These are phyloP conservation scores for Tuber umbilicatum DNA, from an alignment of 495 filamentous ascomycete species.

Conservation along the genomic window DNA sequence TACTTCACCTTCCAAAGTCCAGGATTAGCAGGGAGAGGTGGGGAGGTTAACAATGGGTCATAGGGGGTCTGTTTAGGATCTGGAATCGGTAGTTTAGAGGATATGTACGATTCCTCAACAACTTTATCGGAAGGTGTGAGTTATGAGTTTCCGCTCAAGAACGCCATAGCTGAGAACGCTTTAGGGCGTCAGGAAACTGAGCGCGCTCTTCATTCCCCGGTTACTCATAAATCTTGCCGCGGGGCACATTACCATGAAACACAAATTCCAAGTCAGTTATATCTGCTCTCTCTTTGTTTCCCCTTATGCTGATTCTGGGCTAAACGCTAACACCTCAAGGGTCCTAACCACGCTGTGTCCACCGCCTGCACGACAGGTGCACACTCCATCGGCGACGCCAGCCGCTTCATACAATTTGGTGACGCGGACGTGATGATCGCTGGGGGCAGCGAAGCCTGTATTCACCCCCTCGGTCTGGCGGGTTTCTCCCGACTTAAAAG, in stretches of 20 bases:
- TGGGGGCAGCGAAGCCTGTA: constrained; percentile 89
- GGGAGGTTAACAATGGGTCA: not conserved
- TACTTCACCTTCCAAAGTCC: constrained; percentile 41
- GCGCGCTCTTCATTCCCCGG: constrained; percentile 83
- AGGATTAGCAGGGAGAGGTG: not conserved
- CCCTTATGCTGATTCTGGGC: not conserved
- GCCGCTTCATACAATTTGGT: constrained; percentile 79
- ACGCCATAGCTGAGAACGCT: constrained; percentile 1
- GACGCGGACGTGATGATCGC: constrained; percentile 94
- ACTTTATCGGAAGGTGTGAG: constrained; percentile 67
- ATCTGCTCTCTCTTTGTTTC: not conserved
- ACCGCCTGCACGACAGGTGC: constrained; percentile 95
- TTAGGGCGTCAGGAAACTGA: constrained; percentile 84
- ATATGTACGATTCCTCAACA: constrained; percentile 75
- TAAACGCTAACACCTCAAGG: constrained; percentile 45
- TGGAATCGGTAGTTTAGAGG: constrained; percentile 88
- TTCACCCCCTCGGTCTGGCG: constrained; percentile 85
- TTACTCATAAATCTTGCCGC: constrained; percentile 91
- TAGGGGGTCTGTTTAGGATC: constrained; percentile 89
- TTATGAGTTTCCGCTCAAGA: constrained; percentile 11
- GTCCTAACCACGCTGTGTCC: constrained; percentile 83
- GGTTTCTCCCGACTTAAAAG: constrained; percentile 86
- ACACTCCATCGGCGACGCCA: constrained; percentile 87
- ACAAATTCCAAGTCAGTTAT: constrained; percentile 62
- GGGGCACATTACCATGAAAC: constrained; percentile 87